These are phyloP conservation scores for Lipomyces spencermartinsiae DNA, from an alignment of 805 yeast species.

Conservation along the genomic window DNA sequence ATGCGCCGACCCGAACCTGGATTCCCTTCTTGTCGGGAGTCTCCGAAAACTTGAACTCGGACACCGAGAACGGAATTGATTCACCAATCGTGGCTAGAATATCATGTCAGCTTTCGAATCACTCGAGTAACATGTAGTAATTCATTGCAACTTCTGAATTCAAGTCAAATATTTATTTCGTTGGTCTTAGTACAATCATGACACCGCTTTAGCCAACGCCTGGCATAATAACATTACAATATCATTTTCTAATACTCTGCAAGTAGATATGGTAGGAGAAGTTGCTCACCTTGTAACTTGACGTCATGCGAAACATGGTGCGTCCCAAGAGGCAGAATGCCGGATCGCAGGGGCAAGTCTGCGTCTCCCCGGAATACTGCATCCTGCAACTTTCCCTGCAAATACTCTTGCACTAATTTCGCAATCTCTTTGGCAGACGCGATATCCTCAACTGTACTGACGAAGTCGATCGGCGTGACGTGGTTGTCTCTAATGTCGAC, in stretches of 20 bases:
- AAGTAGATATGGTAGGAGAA: constrained; percentile 3
- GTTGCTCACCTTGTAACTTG: constrained; percentile 15
- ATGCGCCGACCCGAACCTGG: constrained; percentile 30
- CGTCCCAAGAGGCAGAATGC: constrained; percentile 36
- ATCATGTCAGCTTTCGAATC: background rate
- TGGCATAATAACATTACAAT: background rate
- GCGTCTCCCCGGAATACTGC: constrained; percentile 35
- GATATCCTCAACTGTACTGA: constrained; percentile 32
- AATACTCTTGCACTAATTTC: constrained; percentile 28
- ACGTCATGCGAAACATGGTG: constrained; percentile 37
- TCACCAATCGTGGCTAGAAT: constrained; percentile 21
- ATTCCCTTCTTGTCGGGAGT: constrained; percentile 21
- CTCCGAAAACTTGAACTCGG: constrained; percentile 31
- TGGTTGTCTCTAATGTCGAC: constrained; percentile 36
- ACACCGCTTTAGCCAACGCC: background rate
- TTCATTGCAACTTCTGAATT: background rate
- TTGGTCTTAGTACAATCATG: background rate
- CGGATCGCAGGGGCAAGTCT: constrained; percentile 31
- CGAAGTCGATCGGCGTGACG: constrained; percentile 32
- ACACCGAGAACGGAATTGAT: constrained; percentile 30
- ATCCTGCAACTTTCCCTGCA: constrained; percentile 22
- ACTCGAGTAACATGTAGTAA: background rate
- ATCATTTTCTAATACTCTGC: background rate
- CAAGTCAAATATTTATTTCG: background rate
- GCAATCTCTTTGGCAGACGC: constrained; percentile 34